Conservation (phyloP, 176 grass and related monocot species). For the Aegilops speltoides region DNA sequence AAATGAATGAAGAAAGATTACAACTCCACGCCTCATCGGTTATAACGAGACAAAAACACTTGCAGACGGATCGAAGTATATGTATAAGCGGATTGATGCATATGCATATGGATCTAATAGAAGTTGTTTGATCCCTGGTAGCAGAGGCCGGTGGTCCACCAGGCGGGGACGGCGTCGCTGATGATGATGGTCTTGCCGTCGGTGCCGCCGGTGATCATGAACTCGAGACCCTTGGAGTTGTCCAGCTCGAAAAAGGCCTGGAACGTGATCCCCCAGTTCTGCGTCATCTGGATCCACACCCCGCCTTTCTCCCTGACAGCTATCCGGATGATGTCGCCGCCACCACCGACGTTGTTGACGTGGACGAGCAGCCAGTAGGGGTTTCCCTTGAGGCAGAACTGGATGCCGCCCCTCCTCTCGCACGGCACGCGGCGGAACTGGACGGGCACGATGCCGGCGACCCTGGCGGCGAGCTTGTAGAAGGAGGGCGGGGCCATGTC, state of each 20-base stretch:
- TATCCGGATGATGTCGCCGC: slow-evolving; percentile 40
- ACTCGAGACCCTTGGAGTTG: slow-evolving; percentile 1
- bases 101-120: background rate
- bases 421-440: slow-evolving; percentile 76
- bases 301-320: slow-evolving; percentile 26
- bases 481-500: slow-evolving; percentile 65
- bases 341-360: slow-evolving; percentile 58
- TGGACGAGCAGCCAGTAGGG: slow-evolving; percentile 58
- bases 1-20: too few species aligned
- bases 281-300: slow-evolving; percentile 25
- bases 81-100: too few species aligned
- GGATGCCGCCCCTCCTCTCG: slow-evolving; percentile 30
- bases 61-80: too few species aligned
- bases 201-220: slow-evolving; percentile 46
- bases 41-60: too few species aligned
- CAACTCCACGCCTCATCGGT: too few species aligned
- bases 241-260: slow-evolving; percentile 49
- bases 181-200: slow-evolving; percentile 37
- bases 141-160: slow-evolving; percentile 47
- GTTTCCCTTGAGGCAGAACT: slow-evolving; percentile 66
- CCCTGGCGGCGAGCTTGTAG: slow-evolving; percentile 39
- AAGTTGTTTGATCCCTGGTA: slow-evolving; percentile 73
- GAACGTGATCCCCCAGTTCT: slow-evolving; percentile 62
- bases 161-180: slow-evolving; percentile 39
- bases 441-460: slow-evolving; percentile 61